Evolutionary conservation across 331 rosid genomes (phyloP).

Genomic region (Quercus lobata): DNA sequence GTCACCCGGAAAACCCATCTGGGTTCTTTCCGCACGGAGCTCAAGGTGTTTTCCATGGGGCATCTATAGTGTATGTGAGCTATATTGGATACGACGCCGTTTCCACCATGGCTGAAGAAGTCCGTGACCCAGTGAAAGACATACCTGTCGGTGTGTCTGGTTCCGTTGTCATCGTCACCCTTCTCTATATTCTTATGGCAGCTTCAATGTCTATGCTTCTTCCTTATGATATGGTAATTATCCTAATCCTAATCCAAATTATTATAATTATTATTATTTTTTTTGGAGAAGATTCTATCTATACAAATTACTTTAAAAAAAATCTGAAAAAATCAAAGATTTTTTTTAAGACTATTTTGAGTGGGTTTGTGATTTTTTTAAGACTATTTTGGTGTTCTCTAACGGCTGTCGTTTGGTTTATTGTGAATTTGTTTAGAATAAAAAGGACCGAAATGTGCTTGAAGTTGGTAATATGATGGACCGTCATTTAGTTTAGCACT

Average conservation of each 20-base stretch:
- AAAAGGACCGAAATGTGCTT: too few species aligned
- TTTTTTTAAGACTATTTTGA: too few species aligned
- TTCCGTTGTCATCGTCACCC: slow-evolving; percentile 67
- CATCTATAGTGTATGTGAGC: slow-evolving; percentile 73
- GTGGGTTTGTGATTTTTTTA: too few species aligned
- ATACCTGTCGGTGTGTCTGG: slow-evolving; percentile 90
- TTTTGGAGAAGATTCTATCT: too few species aligned
- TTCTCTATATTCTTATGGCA: slow-evolving; percentile 83
- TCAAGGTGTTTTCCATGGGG: slow-evolving; percentile 73
- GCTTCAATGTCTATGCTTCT: slow-evolving; percentile 89
- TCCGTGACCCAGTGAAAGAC: slow-evolving; percentile 68
- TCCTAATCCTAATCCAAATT: too few species aligned
- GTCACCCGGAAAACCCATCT: slow-evolving; percentile 42
- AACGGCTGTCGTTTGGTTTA: too few species aligned
- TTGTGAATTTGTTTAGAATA: too few species aligned
- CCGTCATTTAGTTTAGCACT: too few species aligned
- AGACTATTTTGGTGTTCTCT: too few species aligned
- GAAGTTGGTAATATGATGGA: too few species aligned
- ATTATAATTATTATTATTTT: not conserved
- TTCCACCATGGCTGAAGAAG: slow-evolving; percentile 96
- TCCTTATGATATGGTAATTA: slow-evolving; percentile 73
- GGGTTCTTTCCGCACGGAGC: slow-evolving; percentile 75
- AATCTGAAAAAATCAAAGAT: too few species aligned
- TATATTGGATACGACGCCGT: slow-evolving; percentile 97
- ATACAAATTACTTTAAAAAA: too few species aligned